Evolutionary conservation across 345 rosid species (phyloP), one percentile per base, ranked within the genome.

Genomic region (Populus davidiana): DNA sequence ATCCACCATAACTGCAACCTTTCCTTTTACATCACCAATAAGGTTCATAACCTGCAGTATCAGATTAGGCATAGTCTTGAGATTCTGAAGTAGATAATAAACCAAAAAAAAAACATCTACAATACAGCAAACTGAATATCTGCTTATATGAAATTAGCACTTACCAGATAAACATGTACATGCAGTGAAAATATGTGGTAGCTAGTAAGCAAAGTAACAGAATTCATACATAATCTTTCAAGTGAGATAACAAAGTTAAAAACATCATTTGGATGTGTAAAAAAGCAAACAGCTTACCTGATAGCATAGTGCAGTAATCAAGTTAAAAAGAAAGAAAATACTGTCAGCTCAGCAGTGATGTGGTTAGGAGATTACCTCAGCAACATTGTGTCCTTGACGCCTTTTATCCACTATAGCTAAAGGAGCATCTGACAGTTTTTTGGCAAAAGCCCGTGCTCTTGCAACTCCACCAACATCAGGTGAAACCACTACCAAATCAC

Each of bases 401-500:
- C 84, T 77, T 77, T 81, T 81, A 21, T 81, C 84, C 41, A 81
- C 84, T 61, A 81, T 81, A 44, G 84, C 84, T 73, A 81, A 47
- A 61, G 84, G 84, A 11, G 81, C 84, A 77, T 81, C 80, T 20
- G 81, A 81, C 61, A 81, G 74, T 29, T 81, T 77, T 63, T 81
- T 81, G 0, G 84, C 84, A 81, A 81, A 81, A 69, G 81, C 77
- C 61, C 84, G 81, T 11, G 84, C 81, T 31, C 84, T 67, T 13
- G 78, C 84, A 77, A 81, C 84, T 18, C 84, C 84, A 81, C 99
- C 99, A 84, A 95, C 98, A 77, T 95, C 99, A 66, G 98, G 99
- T 9, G 98, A 95, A 83, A 95, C 99, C 71, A 95, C 98, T 49
- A 95, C 94, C 86, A 95, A 82, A 84, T 95, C 98, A 80, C 75